phyloP scores from a whole-genome alignment of 176 grass and related monocot genomes.

The barley (Hordeum vulgare) region DNA sequence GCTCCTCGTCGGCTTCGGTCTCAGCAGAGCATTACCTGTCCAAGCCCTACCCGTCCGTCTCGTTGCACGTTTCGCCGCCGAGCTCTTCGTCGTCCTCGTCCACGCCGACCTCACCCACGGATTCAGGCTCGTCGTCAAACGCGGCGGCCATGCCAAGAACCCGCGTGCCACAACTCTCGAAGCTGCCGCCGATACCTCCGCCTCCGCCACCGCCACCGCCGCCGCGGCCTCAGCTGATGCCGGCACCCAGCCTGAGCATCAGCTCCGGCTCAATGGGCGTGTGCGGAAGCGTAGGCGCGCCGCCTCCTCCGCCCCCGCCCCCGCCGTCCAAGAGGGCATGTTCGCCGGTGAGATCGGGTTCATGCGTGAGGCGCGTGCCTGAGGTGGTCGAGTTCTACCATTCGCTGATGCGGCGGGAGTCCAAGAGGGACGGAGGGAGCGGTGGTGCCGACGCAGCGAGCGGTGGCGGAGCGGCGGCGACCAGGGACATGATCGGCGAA shows the following conservation, averaged over 20 bases:
- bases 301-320: conserved; percentile 66
- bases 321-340: conserved; percentile 36
- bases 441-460: conserved; percentile 7
- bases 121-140: conserved; percentile 43
- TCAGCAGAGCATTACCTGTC: not conserved
- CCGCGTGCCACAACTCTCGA: conserved; percentile 37
- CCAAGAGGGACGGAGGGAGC: conserved; percentile 40
- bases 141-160: conserved; percentile 26
- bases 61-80: conserved; percentile 22
- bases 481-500: conserved; percentile 96
- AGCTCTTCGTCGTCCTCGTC: conserved; percentile 46
- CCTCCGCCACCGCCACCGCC: conserved; percentile 45
- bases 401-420: conserved; percentile 83
- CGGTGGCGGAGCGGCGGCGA: conserved; percentile 17
- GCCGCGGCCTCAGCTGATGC: conserved; percentile 21
- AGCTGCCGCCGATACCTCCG: conserved; percentile 80
- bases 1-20: conserved; percentile 70
- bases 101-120: conserved; percentile 27
- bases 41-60: not conserved
- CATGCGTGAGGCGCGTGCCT: conserved; percentile 63
- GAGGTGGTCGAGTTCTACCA: conserved; percentile 99
- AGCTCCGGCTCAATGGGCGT: not conserved
- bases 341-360: not conserved
- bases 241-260: not conserved
- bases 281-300: not conserved